Evolutionary conservation across 2,329 filamentous ascomycete species (phyloP).

Genomic region (Raffaelea arxii): DNA sequence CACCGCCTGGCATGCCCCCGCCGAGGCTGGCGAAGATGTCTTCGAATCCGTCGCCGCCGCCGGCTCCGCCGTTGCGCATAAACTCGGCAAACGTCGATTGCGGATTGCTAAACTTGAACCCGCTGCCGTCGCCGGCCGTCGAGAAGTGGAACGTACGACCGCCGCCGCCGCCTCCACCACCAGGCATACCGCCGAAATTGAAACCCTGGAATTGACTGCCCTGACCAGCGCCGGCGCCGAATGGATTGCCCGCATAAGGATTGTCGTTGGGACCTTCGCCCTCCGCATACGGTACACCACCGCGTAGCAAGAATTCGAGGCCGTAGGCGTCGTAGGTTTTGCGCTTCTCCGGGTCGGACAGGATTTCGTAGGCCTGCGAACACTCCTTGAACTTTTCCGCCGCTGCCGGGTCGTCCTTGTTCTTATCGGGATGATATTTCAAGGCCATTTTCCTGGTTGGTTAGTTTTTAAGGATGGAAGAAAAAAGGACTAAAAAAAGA

Average conservation of each 20-base stretch:
- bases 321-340: slow-evolving; percentile 93
- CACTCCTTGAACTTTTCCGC: slow-evolving; percentile 96
- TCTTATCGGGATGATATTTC: slow-evolving; percentile 96
- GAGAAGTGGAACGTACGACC: slow-evolving; percentile 56
- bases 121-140: slow-evolving; percentile 41
- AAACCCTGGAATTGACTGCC: slow-evolving; percentile 21
- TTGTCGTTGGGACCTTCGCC: slow-evolving; percentile 2
- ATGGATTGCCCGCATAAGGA: slow-evolving; percentile 42
- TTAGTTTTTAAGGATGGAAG: too few species aligned
- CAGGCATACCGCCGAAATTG: slow-evolving; percentile 32
- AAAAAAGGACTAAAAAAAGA: background rate
- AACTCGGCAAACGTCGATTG: slow-evolving; percentile 82
- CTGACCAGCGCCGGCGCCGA: slow-evolving; percentile 42
- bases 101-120: slow-evolving; percentile 77
- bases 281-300: slow-evolving; percentile 52
- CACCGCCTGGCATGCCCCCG: slow-evolving; percentile 13
- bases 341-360: slow-evolving; percentile 93
- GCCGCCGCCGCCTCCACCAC: slow-evolving; percentile 42
- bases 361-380: slow-evolving; percentile 94
- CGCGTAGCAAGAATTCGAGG: slow-evolving; percentile 81
- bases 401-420: slow-evolving; percentile 79
- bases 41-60: slow-evolving; percentile 36
- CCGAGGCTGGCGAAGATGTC: slow-evolving; percentile 45
- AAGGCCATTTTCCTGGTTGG: slow-evolving; percentile 76
- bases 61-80: slow-evolving; percentile 45